Percentiles rank a stretch among this genome's conserved stretches.
Conservation (phyloP, 2,329 filamentous ascomycete species). For the Epicoccum sorghinum region DNA sequence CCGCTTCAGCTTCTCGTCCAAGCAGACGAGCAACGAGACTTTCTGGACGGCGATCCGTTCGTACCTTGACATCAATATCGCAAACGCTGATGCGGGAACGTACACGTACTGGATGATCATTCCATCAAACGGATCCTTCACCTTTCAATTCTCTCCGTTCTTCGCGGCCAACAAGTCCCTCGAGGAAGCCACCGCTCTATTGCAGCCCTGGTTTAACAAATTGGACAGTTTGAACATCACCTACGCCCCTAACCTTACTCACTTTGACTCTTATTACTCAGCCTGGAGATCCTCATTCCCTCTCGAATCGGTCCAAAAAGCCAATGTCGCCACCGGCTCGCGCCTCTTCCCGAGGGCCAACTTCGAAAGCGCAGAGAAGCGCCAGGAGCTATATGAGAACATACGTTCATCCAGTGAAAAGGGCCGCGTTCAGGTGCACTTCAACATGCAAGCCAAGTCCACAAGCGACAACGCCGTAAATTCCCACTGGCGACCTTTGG, state of each 20-base stretch:
- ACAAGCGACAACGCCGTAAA: slow-evolving; percentile 34
- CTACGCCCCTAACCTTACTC: slow-evolving; percentile 43
- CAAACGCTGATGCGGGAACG: slow-evolving; percentile 45
- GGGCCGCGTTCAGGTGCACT: slow-evolving; percentile 43
- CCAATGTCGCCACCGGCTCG: slow-evolving; percentile 42
- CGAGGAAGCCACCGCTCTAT: slow-evolving; percentile 35
- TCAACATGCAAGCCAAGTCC: slow-evolving; percentile 42
- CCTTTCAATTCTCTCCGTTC: slow-evolving; percentile 44
- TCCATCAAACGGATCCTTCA: slow-evolving; percentile 41
- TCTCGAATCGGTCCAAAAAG: slow-evolving; percentile 42
- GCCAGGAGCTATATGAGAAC: slow-evolving; percentile 37
- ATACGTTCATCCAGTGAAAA: slow-evolving; percentile 43
- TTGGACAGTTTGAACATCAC: slow-evolving; percentile 37
- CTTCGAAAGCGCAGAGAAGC: slow-evolving; percentile 40
- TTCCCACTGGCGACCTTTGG: slow-evolving; percentile 30
- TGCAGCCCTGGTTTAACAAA: slow-evolving; percentile 42
- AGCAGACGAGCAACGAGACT: slow-evolving; percentile 40
- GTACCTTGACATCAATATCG: slow-evolving; percentile 40
- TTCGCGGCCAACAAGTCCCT: slow-evolving; percentile 43
- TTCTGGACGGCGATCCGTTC: slow-evolving; percentile 44
- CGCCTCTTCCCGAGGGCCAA: slow-evolving; percentile 43
- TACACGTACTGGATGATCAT: slow-evolving; percentile 44
- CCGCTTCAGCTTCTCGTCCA: slow-evolving; percentile 41
- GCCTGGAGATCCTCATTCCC: slow-evolving; percentile 45
- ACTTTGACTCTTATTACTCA: slow-evolving; percentile 41